Conservation (phyloP, 495 filamentous ascomycete genomes). For the Xylaria palmicola region DNA sequence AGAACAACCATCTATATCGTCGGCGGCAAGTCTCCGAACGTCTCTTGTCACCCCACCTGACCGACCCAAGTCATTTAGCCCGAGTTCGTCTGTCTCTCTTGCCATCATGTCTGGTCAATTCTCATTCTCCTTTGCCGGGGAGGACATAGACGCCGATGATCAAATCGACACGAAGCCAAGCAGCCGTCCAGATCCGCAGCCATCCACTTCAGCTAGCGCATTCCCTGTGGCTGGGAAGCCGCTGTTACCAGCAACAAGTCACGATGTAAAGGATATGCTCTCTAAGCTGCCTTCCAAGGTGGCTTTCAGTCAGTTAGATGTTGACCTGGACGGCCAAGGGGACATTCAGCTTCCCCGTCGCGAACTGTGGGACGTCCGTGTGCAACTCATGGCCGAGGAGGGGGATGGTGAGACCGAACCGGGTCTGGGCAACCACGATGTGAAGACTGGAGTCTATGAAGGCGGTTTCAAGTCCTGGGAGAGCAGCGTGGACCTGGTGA, state of each 20-base stretch:
- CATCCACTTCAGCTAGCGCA: slow-evolving; percentile 37
- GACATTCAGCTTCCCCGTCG: slow-evolving; percentile 68
- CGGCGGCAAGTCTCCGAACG: too few species aligned
- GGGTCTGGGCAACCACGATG: slow-evolving; percentile 75
- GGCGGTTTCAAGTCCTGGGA: slow-evolving; percentile 99
- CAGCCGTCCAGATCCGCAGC: slow-evolving; percentile 20
- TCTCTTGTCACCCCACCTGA: too few species aligned
- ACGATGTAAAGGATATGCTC: slow-evolving; percentile 55
- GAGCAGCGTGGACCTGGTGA: slow-evolving; percentile 84
- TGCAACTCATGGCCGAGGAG: slow-evolving; percentile 87
- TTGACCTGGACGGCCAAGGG: slow-evolving; percentile 51
- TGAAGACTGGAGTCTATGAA: slow-evolving; percentile 89
- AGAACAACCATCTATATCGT: too few species aligned
- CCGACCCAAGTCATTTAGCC: neutral
- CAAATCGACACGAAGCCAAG: slow-evolving; percentile 36
- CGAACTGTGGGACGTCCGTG: slow-evolving; percentile 88
- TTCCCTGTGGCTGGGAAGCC: slow-evolving; percentile 51
- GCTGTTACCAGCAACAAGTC: slow-evolving; percentile 45
- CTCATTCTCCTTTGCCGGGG: slow-evolving; percentile 78
- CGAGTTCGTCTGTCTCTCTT: neutral
- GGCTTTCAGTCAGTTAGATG: slow-evolving; percentile 62
- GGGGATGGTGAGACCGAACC: slow-evolving; percentile 38
- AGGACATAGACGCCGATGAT: slow-evolving; percentile 72
- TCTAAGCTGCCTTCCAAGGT: slow-evolving; percentile 73
- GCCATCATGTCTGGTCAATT: slow-evolving; percentile 47